A percentile compares a stretch with the other conserved stretches of the same genome.
These are phyloP conservation scores for Barnettozyma wickerhamii DNA, from an alignment of 805 yeast genomes.

Conservation along the genomic window DNA sequence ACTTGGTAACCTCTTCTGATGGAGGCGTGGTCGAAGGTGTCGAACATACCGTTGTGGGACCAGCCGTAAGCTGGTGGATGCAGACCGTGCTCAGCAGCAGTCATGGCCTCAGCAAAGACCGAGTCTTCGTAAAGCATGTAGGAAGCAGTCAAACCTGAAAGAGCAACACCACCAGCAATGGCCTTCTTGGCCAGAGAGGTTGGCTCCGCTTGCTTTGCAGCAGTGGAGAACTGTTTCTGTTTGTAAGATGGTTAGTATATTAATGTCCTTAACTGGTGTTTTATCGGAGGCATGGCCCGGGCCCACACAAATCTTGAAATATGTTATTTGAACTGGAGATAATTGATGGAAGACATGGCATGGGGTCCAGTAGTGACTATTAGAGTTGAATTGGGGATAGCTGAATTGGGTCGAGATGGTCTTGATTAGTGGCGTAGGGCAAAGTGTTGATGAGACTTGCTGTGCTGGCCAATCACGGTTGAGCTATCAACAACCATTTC, in stretches of 20 bases:
- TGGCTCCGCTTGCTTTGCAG: constrained; percentile 34
- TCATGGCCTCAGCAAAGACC: constrained; percentile 89
- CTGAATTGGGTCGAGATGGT: too few species aligned
- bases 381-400: too few species aligned
- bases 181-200: constrained; percentile 38
- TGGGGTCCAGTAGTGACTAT: too few species aligned
- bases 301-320: too few species aligned
- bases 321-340: too few species aligned
- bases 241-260: constrained; percentile 12
- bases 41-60: constrained; percentile 92
- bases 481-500: constrained; percentile 8
- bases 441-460: too few species aligned
- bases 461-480: constrained; percentile 11
- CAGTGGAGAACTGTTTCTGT: constrained; percentile 30
- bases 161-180: constrained; percentile 60
- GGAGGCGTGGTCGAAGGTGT: constrained; percentile 88
- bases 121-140: constrained; percentile 80
- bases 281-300: too few species aligned
- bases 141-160: constrained; percentile 76
- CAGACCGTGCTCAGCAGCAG: constrained; percentile 98
- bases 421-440: neutral
- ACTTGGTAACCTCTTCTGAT: constrained; percentile 99
- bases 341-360: too few species aligned
- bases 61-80: constrained; percentile 92
- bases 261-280: too few species aligned